These are phyloP conservation scores for Eremochloa ophiuroides DNA, from an alignment of 176 grass and related monocot species.

Conservation along the genomic window DNA sequence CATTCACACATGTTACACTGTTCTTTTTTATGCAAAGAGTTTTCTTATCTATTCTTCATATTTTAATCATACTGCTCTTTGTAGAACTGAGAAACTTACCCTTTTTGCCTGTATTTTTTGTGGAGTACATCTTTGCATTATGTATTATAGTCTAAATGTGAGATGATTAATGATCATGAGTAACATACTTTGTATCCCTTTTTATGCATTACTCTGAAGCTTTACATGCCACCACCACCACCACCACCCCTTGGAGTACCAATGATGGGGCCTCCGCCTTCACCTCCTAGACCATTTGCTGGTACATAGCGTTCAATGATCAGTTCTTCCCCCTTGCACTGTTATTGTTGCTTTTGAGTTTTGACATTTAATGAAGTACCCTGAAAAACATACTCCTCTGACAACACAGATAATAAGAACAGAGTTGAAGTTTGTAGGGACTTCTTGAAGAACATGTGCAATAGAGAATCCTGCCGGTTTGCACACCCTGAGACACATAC, in stretches of 20 bases:
- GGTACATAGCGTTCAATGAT: constrained; percentile 31
- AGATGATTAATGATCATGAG: neutral
- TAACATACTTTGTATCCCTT: constrained; percentile 1
- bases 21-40: neutral
- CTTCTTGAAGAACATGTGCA: constrained; percentile 72
- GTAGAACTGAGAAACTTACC: neutral
- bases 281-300: neutral
- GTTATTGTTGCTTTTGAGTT: neutral
- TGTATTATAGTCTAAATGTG: neutral
- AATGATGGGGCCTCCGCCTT: constrained; percentile 37
- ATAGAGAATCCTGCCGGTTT: constrained; percentile 59
- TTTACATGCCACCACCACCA: constrained; percentile 48
- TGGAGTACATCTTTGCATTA: constrained; percentile 1
- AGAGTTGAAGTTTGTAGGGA: constrained; percentile 50
- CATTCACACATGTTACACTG: neutral
- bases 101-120: neutral
- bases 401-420: constrained; percentile 32
- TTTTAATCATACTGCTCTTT: neutral
- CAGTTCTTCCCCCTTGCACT: neutral
- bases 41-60: neutral
- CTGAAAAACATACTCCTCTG: neutral
- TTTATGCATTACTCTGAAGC: constrained; percentile 27
- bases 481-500: constrained; percentile 40
- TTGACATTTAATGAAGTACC: neutral
- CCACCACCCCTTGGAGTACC: constrained; percentile 36